Conservation (phyloP, 768 basidiomycete species). For the Lentinula lateritia region DNA sequence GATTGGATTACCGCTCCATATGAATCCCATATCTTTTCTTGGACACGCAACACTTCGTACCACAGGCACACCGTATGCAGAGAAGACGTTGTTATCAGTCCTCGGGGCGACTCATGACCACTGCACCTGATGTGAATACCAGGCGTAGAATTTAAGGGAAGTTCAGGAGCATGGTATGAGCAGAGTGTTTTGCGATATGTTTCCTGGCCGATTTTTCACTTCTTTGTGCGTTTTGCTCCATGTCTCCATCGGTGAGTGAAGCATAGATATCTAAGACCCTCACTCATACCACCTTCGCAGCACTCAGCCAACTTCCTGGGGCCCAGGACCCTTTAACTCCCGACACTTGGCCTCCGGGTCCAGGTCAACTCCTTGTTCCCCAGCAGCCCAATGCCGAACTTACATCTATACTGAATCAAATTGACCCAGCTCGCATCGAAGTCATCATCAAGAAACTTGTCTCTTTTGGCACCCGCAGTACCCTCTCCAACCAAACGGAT, state of each 20-base stretch:
- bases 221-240: neutral
- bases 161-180: neutral
- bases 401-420: constrained; percentile 36
- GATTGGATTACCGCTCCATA: neutral
- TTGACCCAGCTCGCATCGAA: constrained; percentile 39
- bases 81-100: neutral
- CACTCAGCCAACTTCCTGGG: neutral
- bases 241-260: neutral
- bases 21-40: neutral
- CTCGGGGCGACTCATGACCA: neutral
- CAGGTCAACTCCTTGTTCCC: constrained; percentile 33
- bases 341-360: constrained; percentile 41
- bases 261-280: too few relatives aligned
- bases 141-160: neutral
- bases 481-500: constrained; percentile 47
- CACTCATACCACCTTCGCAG: neutral
- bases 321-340: constrained; percentile 5
- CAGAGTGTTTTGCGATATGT: neutral
- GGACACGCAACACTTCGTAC: neutral
- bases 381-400: constrained; percentile 42
- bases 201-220: neutral
- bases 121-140: neutral
- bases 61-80: neutral
- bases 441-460: constrained; percentile 46
- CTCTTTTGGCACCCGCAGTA: constrained; percentile 51